Conservation (phyloP, 164 flowering plant species). For the Chloranthus sessilifolius region DNA sequence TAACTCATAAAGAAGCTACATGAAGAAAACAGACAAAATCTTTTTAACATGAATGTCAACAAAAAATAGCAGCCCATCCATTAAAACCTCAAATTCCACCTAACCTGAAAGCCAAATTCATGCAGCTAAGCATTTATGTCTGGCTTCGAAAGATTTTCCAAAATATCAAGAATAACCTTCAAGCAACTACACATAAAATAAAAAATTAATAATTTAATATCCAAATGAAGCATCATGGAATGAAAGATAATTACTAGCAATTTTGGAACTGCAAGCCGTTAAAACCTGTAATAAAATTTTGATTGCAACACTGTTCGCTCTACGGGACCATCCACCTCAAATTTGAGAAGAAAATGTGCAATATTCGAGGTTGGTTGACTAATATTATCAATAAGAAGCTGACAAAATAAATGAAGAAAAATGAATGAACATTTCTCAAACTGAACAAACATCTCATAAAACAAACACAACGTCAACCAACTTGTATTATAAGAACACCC, state of each 20-base stretch:
- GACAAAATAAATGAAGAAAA: constrained; percentile 15
- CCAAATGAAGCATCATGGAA: not conserved
- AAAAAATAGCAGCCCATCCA: not conserved
- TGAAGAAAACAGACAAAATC: constrained; percentile 14
- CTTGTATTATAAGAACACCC: constrained; percentile 92
- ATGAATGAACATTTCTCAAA: constrained; percentile 5
- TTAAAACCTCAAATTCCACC: constrained; percentile 8
- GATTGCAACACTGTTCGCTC: constrained; percentile 87
- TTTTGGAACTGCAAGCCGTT: constrained; percentile 6
- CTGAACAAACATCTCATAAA: not conserved
- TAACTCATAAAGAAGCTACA: constrained; percentile 86
- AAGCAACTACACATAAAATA: constrained; percentile 60
- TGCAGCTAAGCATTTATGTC: constrained; percentile 80
- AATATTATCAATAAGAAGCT: constrained; percentile 92
- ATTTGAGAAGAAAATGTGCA: constrained; percentile 85
- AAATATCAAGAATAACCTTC: constrained; percentile 87
- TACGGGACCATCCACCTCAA: constrained; percentile 73
- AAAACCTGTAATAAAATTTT: constrained; percentile 90
- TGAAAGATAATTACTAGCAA: not conserved
- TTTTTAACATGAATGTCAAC: not conserved
- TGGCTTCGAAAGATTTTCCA: constrained; percentile 76
- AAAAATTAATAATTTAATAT: not conserved
- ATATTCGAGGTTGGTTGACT: constrained; percentile 89
- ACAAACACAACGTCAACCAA: constrained; percentile 16
- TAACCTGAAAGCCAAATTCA: constrained; percentile 94